Evolutionary conservation across 768 basidiomycete genomes (phyloP).

Genomic region (Sarcodon aspratus): DNA sequence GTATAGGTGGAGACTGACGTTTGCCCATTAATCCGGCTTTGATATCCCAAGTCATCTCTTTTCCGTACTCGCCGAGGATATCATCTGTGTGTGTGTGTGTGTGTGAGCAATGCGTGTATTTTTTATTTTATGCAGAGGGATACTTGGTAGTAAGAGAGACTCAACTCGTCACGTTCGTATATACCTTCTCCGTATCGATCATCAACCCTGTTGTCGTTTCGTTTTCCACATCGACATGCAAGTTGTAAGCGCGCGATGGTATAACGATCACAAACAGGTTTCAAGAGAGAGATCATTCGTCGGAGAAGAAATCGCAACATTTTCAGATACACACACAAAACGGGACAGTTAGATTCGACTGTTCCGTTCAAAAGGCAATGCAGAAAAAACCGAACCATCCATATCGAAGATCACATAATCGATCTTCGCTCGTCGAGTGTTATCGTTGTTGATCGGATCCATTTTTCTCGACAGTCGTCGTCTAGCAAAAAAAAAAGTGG

Average conservation of each 20-base stretch:
- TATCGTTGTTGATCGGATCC: no score
- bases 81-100: conserved; percentile 39
- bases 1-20: conserved; percentile 28
- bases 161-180: conserved; percentile 72
- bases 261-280: not conserved
- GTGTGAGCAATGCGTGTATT: not conserved
- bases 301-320: no score
- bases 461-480: no score
- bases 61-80: conserved; percentile 61
- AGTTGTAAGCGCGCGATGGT: no score
- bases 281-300: not conserved
- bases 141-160: not conserved
- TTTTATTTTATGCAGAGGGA: no score
- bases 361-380: not conserved
- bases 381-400: conserved; percentile 15
- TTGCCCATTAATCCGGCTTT: conserved; percentile 87
- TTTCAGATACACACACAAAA: not conserved
- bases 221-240: no score
- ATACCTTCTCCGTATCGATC: conserved; percentile 69
- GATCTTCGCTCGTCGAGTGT: conserved; percentile 5
- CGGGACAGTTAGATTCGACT: not conserved
- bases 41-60: conserved; percentile 79
- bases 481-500: no score
- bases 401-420: conserved; percentile 25
- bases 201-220: conserved; percentile 37